Base-by-base conservation (phyloP, 371 early-diverging fungal species). In the Syncephalastrum monosporum region DNA sequence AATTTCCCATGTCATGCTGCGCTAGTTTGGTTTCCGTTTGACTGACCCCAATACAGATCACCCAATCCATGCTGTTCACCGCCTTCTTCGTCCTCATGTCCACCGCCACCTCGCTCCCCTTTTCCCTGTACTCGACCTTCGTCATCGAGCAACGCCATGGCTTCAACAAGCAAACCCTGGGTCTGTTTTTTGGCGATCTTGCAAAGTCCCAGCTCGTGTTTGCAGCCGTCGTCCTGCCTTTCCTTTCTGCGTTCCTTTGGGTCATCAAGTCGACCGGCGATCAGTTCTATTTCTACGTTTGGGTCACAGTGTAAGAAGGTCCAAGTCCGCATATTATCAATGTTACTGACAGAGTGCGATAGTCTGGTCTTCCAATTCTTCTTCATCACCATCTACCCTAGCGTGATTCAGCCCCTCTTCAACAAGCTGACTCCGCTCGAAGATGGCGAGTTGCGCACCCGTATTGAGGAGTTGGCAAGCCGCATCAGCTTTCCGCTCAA, bases 351-450 rank as follows among this genome's bases (percentile, higher is more conserved):
- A 0, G 8, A 6, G 2, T 10, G 4, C 12, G 46, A n/a, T 66
- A 90, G 91, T 68, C 75, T 97, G 16, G 72, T 78, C 0, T 91
- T 98, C 75, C 96, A 95, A 77, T 72, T 99, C 52, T 72, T 95
- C 47, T 81, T 95, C 71, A 88, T 98, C 42, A 82, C 92, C 23
- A 83, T 98, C 53, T 98, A 89, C 71, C 99, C 99, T 12, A 94
- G 94, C 3, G 69, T 93, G 42, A 98, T 99, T 65, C 97, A 96
- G 63, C 99, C 99, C 16, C 74, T 98, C 58, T 99, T 98, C 83
- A 99, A 99, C 88, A 98, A 92, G 61, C 89, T 98, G 50, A 88
- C 88, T 1, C 91, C 96, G 7, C 80, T 99, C 23, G 87, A 88
- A 16, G 91, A 93, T 19, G 95, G 95, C 38, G 84, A 89, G 57